Percentiles rank a stretch among this genome's conserved stretches.
Conservation (phyloP, 495 filamentous ascomycete genomes). For the Penicillium canescens region DNA sequence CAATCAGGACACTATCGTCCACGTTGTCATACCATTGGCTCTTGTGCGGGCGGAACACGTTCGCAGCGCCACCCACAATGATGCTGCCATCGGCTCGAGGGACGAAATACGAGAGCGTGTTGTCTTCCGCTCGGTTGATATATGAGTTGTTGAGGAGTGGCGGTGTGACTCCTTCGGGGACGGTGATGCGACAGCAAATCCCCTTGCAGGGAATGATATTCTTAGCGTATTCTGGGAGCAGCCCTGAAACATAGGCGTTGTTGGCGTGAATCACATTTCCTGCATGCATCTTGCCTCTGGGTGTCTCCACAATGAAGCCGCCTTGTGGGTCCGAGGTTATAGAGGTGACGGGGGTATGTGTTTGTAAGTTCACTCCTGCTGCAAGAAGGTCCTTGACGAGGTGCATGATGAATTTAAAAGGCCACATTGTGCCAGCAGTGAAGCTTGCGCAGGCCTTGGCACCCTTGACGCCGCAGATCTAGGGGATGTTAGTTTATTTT, state of each 20-base stretch:
- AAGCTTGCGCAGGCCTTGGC: constrained; percentile 33
- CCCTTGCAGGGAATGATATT: constrained; percentile 57
- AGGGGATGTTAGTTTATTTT: neutral
- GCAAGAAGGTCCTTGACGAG: constrained; percentile 54
- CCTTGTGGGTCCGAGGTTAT: constrained; percentile 30
- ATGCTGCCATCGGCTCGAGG: constrained; percentile 67
- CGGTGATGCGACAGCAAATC: constrained; percentile 64
- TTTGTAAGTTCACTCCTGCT: constrained; percentile 62
- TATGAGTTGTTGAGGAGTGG: constrained; percentile 34
- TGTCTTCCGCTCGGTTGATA: constrained; percentile 27
- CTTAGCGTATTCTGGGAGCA: constrained; percentile 57
- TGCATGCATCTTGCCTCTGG: constrained; percentile 52
- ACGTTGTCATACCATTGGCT: constrained; percentile 57
- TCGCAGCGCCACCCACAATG: constrained; percentile 61
- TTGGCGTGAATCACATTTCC: constrained; percentile 64
- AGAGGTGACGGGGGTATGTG: constrained; percentile 54
- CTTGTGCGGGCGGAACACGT: constrained; percentile 50
- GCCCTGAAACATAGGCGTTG: constrained; percentile 66
- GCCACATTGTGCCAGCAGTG: constrained; percentile 60
- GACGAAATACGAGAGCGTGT: constrained; percentile 59
- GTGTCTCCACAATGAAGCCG: constrained; percentile 53
- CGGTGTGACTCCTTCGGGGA: constrained; percentile 55
- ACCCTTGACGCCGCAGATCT: constrained; percentile 32
- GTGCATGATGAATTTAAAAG: constrained; percentile 63
- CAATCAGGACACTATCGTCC: constrained; percentile 53